Evolutionary conservation across 768 basidiomycete genomes (phyloP).

Genomic region (Asterophora parasitica): DNA sequence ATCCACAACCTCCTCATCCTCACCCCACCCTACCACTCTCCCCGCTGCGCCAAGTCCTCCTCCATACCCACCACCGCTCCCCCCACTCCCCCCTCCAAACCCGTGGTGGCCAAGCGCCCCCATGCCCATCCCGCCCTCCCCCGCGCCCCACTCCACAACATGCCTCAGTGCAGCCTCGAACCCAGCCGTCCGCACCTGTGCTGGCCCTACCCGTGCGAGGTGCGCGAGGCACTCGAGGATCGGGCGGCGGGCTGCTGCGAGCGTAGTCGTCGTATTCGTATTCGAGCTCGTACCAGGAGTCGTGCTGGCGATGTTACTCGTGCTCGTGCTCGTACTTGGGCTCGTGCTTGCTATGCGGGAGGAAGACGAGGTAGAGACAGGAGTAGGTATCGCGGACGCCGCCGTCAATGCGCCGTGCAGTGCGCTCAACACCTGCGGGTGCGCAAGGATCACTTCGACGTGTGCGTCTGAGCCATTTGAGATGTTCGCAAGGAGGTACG

Average conservation of each 20-base stretch:
- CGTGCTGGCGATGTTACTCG: too few relatives aligned
- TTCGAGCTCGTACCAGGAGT: too few relatives aligned
- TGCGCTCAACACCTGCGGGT: constrained; percentile 46
- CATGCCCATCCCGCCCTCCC: constrained; percentile 6
- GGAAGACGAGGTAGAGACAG: too few relatives aligned
- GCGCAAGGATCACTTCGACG: constrained; percentile 44
- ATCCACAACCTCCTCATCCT: constrained; percentile 56
- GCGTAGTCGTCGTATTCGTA: too few relatives aligned
- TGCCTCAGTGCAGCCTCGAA: constrained; percentile 36
- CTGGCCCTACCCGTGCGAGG: constrained; percentile 42
- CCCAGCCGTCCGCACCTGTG: constrained; percentile 30
- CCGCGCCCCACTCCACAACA: constrained; percentile 37
- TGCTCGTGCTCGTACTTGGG: too few relatives aligned
- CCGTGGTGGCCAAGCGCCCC: constrained; percentile 3
- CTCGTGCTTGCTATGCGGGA: too few relatives aligned
- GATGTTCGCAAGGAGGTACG: constrained; percentile 63
- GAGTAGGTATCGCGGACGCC: constrained; percentile 30
- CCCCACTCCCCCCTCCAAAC: constrained; percentile 33
- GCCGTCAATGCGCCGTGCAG: constrained; percentile 59
- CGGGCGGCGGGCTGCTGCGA: constrained; percentile 47
- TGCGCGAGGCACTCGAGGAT: constrained; percentile 57
- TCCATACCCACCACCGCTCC: constrained; percentile 5
- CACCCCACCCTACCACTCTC: constrained; percentile 37
- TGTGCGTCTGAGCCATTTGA: constrained; percentile 54
- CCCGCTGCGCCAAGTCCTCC: constrained; percentile 2